Percentiles rank a stretch among this genome's conserved stretches.
Conservation (phyloP, 2,329 filamentous ascomycete genomes). For the Calonectria pseudoreteaudii region DNA sequence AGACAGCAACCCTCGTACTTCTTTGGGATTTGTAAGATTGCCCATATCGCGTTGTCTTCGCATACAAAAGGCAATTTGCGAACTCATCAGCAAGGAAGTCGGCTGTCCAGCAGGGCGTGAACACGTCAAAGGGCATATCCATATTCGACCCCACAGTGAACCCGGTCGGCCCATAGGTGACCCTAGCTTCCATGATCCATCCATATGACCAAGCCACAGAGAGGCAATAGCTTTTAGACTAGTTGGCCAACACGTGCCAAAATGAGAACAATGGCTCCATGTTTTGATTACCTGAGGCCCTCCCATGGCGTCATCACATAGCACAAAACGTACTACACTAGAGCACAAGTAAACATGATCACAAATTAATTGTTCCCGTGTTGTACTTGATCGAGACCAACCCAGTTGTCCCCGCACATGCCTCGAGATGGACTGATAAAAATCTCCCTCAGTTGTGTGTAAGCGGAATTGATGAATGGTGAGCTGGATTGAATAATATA, state of each 20-base stretch:
- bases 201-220: neutral
- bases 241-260: neutral
- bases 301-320: neutral
- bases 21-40: neutral
- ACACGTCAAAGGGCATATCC: constrained; percentile 20
- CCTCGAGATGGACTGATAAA: neutral
- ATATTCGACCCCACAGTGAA: constrained; percentile 8
- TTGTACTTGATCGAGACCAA: neutral
- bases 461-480: neutral
- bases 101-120: constrained; percentile 13
- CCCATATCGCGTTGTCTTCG: neutral
- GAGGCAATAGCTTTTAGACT: neutral
- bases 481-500: neutral
- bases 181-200: constrained; percentile 1
- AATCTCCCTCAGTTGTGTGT: neutral
- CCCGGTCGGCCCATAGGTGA: neutral
- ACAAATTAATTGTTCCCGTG: neutral
- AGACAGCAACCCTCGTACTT: neutral
- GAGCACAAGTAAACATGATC: neutral
- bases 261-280: neutral
- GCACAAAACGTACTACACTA: neutral
- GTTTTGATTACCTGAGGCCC: neutral
- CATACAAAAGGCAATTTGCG: constrained; percentile 1
- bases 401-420: neutral
- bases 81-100: constrained; percentile 13